phyloP scores from a whole-genome alignment of 768 basidiomycete species.

The Leccinum variicolor region DNA sequence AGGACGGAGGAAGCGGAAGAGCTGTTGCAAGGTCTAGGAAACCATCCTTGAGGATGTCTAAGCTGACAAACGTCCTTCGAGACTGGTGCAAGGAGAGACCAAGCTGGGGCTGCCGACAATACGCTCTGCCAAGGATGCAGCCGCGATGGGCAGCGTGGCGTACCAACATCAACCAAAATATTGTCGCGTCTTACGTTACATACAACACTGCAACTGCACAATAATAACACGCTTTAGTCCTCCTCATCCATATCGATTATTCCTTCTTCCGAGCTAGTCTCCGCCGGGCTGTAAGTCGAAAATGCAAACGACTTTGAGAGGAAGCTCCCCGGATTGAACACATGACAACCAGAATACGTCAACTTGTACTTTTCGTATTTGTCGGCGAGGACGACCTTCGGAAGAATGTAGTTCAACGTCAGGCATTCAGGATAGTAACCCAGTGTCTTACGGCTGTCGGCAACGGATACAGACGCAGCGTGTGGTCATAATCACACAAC shows the following conservation, averaged over 20 bases:
- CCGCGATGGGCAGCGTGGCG: constrained; percentile 13
- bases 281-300: constrained; percentile 87
- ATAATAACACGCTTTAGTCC: constrained; percentile 22
- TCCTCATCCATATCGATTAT: constrained; percentile 40
- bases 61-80: constrained; percentile 22
- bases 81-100: not conserved
- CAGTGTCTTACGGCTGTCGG: constrained; percentile 76
- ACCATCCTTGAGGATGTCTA: constrained; percentile 48
- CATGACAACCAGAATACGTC: constrained; percentile 97
- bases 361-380: constrained; percentile 95
- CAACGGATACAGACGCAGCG: constrained; percentile 88
- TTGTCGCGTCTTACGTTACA: not conserved
- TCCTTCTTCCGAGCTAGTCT: constrained; percentile 79
- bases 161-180: constrained; percentile 23
- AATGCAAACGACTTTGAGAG: constrained; percentile 79
- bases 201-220: not conserved
- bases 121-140: constrained; percentile 4
- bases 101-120: constrained; percentile 5
- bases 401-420: constrained; percentile 5
- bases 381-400: constrained; percentile 87
- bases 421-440: not conserved
- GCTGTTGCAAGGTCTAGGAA: constrained; percentile 77
- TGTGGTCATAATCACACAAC: constrained; percentile 86
- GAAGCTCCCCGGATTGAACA: constrained; percentile 97
- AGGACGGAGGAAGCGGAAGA: constrained; percentile 64